phyloP scores from a whole-genome alignment of 1,284 basidiomycete genomes.

The Cryptococcus sp. region DNA sequence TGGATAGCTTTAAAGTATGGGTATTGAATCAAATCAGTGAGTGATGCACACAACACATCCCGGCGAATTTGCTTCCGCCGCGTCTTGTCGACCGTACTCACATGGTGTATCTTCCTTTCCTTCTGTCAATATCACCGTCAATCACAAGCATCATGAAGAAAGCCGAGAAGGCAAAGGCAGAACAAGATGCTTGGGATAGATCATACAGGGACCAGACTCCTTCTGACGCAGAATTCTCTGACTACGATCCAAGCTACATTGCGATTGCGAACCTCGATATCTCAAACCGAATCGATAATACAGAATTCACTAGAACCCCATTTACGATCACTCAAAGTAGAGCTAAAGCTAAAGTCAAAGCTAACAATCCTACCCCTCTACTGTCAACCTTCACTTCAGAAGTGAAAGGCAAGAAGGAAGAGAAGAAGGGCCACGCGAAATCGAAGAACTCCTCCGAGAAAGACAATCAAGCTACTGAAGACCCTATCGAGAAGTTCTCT shows the following conservation, averaged over 20 bases:
- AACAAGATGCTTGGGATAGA: too few species aligned
- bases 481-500: not conserved
- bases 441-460: too few species aligned
- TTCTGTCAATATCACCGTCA: not conserved
- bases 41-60: not conserved
- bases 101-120: not conserved
- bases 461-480: not conserved
- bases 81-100: not conserved
- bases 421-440: not conserved
- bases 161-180: too few species aligned
- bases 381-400: not conserved
- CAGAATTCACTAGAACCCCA: constrained; percentile 5
- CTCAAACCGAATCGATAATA: constrained; percentile 1
- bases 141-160: not conserved
- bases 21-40: not conserved
- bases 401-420: not conserved
- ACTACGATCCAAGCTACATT: not conserved
- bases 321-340: constrained; percentile 9
- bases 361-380: not conserved
- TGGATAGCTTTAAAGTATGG: not conserved
- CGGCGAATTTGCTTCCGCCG: constrained; percentile 2
- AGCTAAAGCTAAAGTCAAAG: constrained; percentile 2
- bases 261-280: constrained; percentile 4
- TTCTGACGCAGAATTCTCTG: not conserved
- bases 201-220: too few species aligned